Evolutionary conservation across 257 asterid species (phyloP), one percentile per base, ranked within the genome.

Genomic region (Nicotiana otophora): DNA sequence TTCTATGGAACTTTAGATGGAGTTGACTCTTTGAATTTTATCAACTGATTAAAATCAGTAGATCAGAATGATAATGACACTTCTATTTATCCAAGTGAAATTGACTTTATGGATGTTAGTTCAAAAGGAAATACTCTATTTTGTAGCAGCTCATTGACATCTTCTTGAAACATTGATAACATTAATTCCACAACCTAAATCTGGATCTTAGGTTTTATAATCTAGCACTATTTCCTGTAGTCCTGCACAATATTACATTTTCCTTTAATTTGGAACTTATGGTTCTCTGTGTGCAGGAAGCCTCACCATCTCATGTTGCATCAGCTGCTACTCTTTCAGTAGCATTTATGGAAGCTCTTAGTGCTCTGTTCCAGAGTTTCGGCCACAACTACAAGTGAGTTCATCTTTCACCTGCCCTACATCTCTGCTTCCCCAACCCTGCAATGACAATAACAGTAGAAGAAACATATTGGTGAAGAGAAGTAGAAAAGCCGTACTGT

Each of bases 321-420:
- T 94, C 98, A 9, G 98, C 99, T 74, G 97, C 99, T 87, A 91
- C 97, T 28, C 93, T 96, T 82, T 94, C 99, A 20, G 97, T 96
- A 48, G 98, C 98, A 60, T 96, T 96, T 87, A 94, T 96, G 99
- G 98, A 87, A 88, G 98, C 91, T 84, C 94, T 96, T 6, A 83
- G 99, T 85, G 84, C 89, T 70, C 51, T 93, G 65, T 93, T 94
- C 86, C 95, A 96, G 86, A 91, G 91, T 87, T 90, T 96, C 72
- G 87, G 92, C 84, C 88, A 87, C 86, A 91, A 84, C 83, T 92
- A 90, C 93, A 93, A 90, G 99, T 96, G 77, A 86, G 86, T 55
- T 42, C 46, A 28, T 67, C 82, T 61, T 77, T 77, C 82, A 51
- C 77, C 72, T n/a, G 57, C 16, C 17, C 10, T 62, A 42, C 51